Percentiles rank a stretch among this genome's conserved stretches.
These are phyloP conservation scores for Bipolaris gigantea DNA, from an alignment of 2,329 filamentous ascomycete genomes.

Conservation along the genomic window DNA sequence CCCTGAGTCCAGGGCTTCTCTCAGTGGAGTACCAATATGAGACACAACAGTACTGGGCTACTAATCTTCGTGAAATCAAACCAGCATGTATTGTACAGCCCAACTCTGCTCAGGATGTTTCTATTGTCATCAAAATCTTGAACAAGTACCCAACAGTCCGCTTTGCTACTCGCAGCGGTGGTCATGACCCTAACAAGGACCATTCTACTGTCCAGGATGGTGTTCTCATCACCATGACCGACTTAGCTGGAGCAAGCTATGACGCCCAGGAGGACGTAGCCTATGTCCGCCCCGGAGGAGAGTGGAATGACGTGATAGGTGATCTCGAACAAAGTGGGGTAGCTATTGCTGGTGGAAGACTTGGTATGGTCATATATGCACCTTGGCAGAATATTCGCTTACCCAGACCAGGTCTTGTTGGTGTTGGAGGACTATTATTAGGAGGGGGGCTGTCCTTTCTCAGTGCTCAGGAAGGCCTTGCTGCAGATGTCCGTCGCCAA, in stretches of 20 bases:
- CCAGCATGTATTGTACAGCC: constrained; percentile 34
- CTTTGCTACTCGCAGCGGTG: constrained; percentile 33
- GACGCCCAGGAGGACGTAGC: constrained; percentile 40
- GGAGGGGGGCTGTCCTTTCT: constrained; percentile 30
- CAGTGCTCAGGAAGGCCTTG: constrained; percentile 28
- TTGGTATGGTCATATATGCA: constrained; percentile 13
- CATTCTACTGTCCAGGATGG: constrained; percentile 43
- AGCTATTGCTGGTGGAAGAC: constrained; percentile 36
- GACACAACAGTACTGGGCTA: constrained; percentile 28
- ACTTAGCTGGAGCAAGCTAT: constrained; percentile 42
- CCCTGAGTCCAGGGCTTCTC: constrained; percentile 21
- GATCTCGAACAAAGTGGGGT: constrained; percentile 41
- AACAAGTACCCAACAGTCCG: constrained; percentile 24
- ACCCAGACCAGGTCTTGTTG: constrained; percentile 21
- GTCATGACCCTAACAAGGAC: constrained; percentile 45
- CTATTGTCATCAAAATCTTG: constrained; percentile 28
- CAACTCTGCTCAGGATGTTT: constrained; percentile 26
- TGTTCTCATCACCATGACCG: constrained; percentile 43
- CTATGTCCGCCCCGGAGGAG: constrained; percentile 45
- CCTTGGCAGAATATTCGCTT: not conserved
- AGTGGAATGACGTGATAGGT: constrained; percentile 47
- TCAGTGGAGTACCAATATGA: constrained; percentile 22
- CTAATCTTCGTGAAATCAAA: constrained; percentile 18
- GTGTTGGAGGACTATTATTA: constrained; percentile 25
- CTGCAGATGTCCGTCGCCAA: constrained; percentile 26